These are phyloP conservation scores for Sporobolomyces pararoseus DNA, from an alignment of 768 basidiomycete species.

Conservation along the genomic window DNA sequence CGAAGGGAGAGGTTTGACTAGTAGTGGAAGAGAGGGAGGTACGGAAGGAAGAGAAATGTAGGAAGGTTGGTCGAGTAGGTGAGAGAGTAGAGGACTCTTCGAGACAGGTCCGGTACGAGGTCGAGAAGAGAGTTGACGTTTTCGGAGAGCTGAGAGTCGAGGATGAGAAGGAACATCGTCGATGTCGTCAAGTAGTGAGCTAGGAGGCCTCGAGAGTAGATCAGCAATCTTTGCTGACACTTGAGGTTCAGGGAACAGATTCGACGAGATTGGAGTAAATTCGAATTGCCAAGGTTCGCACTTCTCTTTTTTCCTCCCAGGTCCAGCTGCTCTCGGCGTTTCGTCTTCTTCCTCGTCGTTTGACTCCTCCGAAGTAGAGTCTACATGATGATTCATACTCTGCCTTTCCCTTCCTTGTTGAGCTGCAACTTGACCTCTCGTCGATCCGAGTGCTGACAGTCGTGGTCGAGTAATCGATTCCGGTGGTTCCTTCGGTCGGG, in stretches of 20 bases:
- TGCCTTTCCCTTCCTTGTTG: background rate
- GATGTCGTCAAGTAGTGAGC: conserved; percentile 21
- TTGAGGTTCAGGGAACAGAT: conserved; percentile 10
- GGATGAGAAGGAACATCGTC: conserved; percentile 40
- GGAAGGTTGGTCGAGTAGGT: conserved; percentile 19
- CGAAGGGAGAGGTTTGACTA: conserved; percentile 42
- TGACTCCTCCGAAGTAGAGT: conserved; percentile 14
- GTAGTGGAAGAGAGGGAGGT: conserved; percentile 18
- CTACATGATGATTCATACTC: background rate
- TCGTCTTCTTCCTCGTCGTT: conserved; percentile 11
- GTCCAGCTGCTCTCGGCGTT: background rate
- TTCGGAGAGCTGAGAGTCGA: conserved; percentile 47
- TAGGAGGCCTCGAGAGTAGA: background rate
- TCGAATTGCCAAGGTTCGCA: conserved; percentile 45
- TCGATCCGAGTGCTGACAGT: background rate
- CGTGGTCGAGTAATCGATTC: background rate
- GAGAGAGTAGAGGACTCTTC: conserved; percentile 18
- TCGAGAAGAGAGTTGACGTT: background rate
- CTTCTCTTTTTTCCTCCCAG: conserved; percentile 25
- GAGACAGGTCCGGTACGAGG: background rate
- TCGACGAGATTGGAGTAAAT: conserved; percentile 39
- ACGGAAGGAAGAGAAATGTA: conserved; percentile 33
- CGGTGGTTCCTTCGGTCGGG: background rate
- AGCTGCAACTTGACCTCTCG: conserved; percentile 9
- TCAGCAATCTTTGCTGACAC: conserved; percentile 5